Conservation (phyloP, 306 rosid genomes). For the Dryas octopetala region DNA sequence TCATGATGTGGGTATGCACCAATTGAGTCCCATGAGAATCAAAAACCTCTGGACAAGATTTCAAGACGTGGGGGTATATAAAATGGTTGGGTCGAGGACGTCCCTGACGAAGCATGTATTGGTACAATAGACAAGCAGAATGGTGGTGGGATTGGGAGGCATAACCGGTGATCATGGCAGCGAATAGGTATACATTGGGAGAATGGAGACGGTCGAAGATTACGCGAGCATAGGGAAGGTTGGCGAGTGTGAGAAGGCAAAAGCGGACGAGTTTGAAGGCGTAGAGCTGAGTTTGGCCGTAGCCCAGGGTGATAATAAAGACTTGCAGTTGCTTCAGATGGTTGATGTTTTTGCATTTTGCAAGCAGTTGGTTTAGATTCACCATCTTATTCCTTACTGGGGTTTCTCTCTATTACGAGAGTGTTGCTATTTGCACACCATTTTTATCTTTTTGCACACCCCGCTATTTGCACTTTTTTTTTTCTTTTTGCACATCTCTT, state of each 20-base stretch:
- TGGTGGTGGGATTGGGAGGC: constrained; percentile 43
- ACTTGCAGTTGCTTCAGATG: constrained; percentile 74
- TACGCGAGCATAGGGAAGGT: constrained; percentile 56
- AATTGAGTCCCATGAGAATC: constrained; percentile 25
- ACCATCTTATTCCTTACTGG: background rate
- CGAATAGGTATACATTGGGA: constrained; percentile 60
- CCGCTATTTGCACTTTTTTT: no score
- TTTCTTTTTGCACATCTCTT: no score
- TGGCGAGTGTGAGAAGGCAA: constrained; percentile 46
- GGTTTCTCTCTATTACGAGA: no score
- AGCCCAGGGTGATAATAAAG: constrained; percentile 49
- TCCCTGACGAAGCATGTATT: constrained; percentile 44
- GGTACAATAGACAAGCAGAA: constrained; percentile 41
- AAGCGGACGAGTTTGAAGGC: constrained; percentile 77
- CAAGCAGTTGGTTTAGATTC: constrained; percentile 31
- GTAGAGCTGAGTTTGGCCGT: constrained; percentile 63
- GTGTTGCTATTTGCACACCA: no score
- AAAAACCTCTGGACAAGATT: constrained; percentile 39
- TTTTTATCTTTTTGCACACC: no score
- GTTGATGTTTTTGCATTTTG: constrained; percentile 44
- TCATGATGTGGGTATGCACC: constrained; percentile 56
- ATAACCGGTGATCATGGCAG: constrained; percentile 72
- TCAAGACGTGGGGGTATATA: constrained; percentile 63
- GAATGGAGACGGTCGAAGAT: constrained; percentile 50
- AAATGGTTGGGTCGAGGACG: constrained; percentile 49